A percentile compares a stretch with the other conserved stretches of the same genome.
phyloP scores from a whole-genome alignment of 1,284 basidiomycete species.

The Malassezia arunalokei region DNA sequence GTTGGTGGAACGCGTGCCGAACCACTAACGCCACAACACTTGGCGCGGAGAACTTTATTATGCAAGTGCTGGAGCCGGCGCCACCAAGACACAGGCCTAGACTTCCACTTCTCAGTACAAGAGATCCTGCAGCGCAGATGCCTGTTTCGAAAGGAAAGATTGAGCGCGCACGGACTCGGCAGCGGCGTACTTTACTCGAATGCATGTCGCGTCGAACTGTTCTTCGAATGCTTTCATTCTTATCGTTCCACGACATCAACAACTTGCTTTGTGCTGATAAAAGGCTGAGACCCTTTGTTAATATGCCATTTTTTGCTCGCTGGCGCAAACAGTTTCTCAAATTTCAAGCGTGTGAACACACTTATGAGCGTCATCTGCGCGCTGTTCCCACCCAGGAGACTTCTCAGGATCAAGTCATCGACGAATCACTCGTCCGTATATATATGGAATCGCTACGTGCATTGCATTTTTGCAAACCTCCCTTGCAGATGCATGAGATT shows the following conservation, averaged over 20 bases:
- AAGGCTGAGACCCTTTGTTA: conserved; percentile 23
- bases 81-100: too few relatives aligned
- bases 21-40: too few relatives aligned
- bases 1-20: too few relatives aligned
- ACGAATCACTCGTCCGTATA: conserved; percentile 14
- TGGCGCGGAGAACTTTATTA: background rate
- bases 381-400: background rate
- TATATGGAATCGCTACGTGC: conserved; percentile 19
- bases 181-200: conserved; percentile 29
- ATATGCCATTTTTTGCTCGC: conserved; percentile 21
- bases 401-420: background rate
- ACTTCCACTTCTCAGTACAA: background rate
- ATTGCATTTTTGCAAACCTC: conserved; percentile 18
- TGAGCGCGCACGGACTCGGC: background rate
- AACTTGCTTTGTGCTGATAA: conserved; percentile 23
- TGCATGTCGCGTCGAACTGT: conserved; percentile 31
- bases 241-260: conserved; percentile 24
- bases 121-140: background rate
- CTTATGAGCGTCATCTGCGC: conserved; percentile 6
- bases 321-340: conserved; percentile 27
- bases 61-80: background rate
- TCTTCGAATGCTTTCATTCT: conserved; percentile 23
- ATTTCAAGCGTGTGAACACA: conserved; percentile 15
- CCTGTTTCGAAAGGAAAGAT: background rate
- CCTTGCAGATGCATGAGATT: conserved; percentile 22